Percentiles rank a stretch among this genome's conserved stretches.
phyloP scores from a whole-genome alignment of 2,329 filamentous ascomycete genomes.

The Beauveria scarabaeidicola region DNA sequence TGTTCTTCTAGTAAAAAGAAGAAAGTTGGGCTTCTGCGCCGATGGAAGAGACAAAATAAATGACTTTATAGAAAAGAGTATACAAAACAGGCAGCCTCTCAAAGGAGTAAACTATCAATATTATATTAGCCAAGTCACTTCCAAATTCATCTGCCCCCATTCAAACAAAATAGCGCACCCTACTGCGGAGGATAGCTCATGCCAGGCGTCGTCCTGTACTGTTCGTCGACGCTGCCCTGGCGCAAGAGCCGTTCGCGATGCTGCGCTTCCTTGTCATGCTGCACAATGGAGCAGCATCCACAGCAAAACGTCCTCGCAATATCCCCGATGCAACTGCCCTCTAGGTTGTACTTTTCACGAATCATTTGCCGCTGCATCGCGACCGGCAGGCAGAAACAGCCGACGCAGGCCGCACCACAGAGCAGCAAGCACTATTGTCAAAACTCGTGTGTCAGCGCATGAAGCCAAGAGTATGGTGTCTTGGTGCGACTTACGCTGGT shows the following conservation, averaged over 20 bases:
- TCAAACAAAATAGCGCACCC: not conserved
- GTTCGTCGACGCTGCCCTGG: constrained; percentile 18
- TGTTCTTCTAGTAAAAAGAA: not conserved
- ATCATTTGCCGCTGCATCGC: constrained; percentile 37
- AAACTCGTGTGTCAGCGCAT: not conserved
- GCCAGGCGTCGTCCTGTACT: constrained; percentile 22
- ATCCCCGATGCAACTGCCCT: constrained; percentile 35
- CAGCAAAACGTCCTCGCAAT: constrained; percentile 37
- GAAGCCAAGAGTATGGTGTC: no score
- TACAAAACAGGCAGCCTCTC: not conserved
- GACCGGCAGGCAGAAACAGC: constrained; percentile 33
- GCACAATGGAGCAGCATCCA: constrained; percentile 34
- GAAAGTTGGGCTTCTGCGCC: not conserved
- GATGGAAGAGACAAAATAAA: not conserved
- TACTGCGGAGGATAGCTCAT: constrained; percentile 21
- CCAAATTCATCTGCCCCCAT: not conserved
- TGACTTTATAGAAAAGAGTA: not conserved
- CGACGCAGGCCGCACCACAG: constrained; percentile 31
- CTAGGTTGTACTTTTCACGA: constrained; percentile 36
- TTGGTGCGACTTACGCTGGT: constrained; percentile 29
- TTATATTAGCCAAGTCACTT: not conserved
- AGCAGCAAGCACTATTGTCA: constrained; percentile 34
- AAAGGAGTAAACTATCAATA: not conserved
- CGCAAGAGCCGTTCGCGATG: constrained; percentile 24
- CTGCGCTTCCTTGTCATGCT: constrained; percentile 39